A percentile compares a stretch with the other conserved stretches of the same genome.
phyloP scores from a whole-genome alignment of 106 monocot species.

The Dendrobium officinale region DNA sequence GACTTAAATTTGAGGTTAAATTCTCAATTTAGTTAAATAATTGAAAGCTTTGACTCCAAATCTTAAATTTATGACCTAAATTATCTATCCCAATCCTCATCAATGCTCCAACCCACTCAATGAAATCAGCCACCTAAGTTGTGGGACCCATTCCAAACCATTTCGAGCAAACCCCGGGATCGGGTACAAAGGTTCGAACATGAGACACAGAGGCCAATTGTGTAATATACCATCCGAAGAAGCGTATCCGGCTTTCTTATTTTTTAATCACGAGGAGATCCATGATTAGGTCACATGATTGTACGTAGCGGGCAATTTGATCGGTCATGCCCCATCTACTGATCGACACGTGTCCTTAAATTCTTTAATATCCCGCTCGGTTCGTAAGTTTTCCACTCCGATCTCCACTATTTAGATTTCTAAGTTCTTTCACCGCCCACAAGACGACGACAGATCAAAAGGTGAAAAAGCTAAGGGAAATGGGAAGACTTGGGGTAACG shows the following conservation, averaged over 20 bases:
- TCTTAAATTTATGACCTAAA: no score
- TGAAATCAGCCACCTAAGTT: background rate
- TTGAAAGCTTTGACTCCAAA: background rate
- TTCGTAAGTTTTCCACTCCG: background rate
- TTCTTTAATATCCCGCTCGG: background rate
- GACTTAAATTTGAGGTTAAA: no score
- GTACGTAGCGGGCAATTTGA: background rate
- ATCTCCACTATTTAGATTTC: background rate
- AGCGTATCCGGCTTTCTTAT: slow-evolving; percentile 1
- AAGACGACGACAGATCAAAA: slow-evolving; percentile 10
- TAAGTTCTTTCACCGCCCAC: background rate
- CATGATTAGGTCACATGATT: slow-evolving; percentile 1
- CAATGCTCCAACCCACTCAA: background rate
- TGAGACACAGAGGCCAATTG: background rate
- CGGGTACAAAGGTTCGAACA: background rate
- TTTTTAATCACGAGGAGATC: background rate
- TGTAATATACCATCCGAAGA: background rate
- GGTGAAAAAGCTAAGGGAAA: slow-evolving; percentile 6
- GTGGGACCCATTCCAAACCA: no score
- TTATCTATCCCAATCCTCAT: no score
- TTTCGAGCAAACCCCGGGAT: no score
- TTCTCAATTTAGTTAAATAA: background rate
- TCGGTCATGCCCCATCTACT: background rate
- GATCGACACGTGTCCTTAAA: background rate
- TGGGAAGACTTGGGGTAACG: slow-evolving; percentile 3